Base-by-base conservation (phyloP, 164 flowering plant genomes). In the Tinospora cordifolia region DNA sequence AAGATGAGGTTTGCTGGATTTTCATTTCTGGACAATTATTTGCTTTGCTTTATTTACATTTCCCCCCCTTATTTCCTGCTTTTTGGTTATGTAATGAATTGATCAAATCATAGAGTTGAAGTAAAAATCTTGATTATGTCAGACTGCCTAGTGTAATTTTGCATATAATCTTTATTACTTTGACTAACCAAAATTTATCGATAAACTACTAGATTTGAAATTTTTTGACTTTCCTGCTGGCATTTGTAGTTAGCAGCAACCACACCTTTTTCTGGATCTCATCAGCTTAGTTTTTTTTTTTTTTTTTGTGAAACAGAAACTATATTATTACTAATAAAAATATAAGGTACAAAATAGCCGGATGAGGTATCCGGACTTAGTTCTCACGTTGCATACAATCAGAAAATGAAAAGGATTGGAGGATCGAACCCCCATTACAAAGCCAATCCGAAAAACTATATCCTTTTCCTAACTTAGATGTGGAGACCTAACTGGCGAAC, bases 1-100 rank as follows among this genome's bases (percentile, higher is more conserved):
- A 92, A 79, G 80, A 47, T 60, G 97, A 94, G 97, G 98, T 93
- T 62, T 75, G 82, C 72, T 30, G 36, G 44, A 47, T 19, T 69
- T 60, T 36, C 24, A 49, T 34, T 54, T 39, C 14, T 3, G 19
- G 65, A 30, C 19, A 14, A n/a, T 38, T 3, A 34, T 47, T 68
- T 62, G 8, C 44, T 3, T 8, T 21, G 17, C 10, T 17, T 38
- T 44, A 15, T 22, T 15, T 67, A 24, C 59, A 25, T 49, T 10
- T 12, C 26, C 4, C 2, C 4, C 4, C 36, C 4, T 30, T 30
- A 30, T 49, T 26, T 47, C 11, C 15, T 17, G 8, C 9, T 15
- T 8, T 49, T 57, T 17, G 0, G 14, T 65, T 3, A 40, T 51
- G 11, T 2, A 0, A 26, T 60, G 10, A n/a, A n/a, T n/a, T n/a